Conservation (phyloP, 352 stramenopile species). For the Pythium inflatum region DNA sequence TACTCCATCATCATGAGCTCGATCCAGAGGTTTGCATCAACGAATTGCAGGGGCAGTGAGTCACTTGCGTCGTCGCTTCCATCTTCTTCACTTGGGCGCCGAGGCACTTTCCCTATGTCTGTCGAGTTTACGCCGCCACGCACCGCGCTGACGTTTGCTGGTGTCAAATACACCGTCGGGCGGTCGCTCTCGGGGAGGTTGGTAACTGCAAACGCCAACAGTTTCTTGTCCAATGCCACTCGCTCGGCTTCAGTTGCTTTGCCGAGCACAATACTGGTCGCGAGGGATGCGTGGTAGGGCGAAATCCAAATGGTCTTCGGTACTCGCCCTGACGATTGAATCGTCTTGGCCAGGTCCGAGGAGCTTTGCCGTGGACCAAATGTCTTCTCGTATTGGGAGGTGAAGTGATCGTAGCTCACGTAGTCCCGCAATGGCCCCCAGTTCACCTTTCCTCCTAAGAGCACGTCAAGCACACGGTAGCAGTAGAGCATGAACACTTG, state of each 20-base stretch:
- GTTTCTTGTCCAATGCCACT: conserved; percentile 60
- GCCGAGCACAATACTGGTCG: conserved; percentile 71
- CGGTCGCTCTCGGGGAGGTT: conserved; percentile 67
- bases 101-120: not conserved
- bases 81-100: conserved; percentile 17
- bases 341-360: conserved; percentile 20
- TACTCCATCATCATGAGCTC: conserved; percentile 92
- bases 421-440: conserved; percentile 67
- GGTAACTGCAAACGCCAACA: conserved; percentile 65
- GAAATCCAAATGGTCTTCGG: conserved; percentile 86
- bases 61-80: conserved; percentile 11
- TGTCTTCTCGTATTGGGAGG: conserved; percentile 47
- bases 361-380: conserved; percentile 19
- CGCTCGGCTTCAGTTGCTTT: conserved; percentile 72
- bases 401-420: conserved; percentile 64
- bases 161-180: conserved; percentile 48
- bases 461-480: conserved; percentile 77
- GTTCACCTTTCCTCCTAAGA: conserved; percentile 59
- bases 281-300: conserved; percentile 70
- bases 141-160: conserved; percentile 8
- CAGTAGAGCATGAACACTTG: conserved; percentile 91
- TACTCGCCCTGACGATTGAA: conserved; percentile 31
- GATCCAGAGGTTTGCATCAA: conserved; percentile 81
- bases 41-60: conserved; percentile 43
- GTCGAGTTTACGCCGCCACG: not conserved